These are phyloP conservation scores for Paramecium bursaria DNA, from an alignment of 73 alveolate species.

Conservation along the genomic window DNA sequence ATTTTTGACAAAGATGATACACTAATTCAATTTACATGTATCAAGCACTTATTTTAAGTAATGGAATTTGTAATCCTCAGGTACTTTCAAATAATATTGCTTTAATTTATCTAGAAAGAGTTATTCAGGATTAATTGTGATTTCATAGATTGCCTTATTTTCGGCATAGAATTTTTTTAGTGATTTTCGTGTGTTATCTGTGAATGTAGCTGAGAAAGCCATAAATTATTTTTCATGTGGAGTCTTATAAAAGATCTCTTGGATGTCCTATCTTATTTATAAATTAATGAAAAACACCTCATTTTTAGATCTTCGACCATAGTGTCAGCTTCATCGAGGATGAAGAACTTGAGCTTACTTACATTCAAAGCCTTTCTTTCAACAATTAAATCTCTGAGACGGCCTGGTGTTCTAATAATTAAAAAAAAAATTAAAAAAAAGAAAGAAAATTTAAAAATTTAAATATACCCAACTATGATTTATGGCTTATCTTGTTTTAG, in stretches of 20 bases:
- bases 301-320: conserved; percentile 63
- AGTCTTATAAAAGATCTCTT: conserved; percentile 96
- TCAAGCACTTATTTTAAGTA: conserved; percentile 72
- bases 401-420: conserved; percentile 99
- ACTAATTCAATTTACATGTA: conserved; percentile 55
- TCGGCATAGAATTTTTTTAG: conserved; percentile 92
- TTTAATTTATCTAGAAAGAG: conserved; percentile 98
- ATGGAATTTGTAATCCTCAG: conserved; percentile 93
- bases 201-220: conserved; percentile 99
- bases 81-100: conserved; percentile 97
- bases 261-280: conserved; percentile 99
- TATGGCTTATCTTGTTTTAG: conserved; percentile 79
- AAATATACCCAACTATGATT: conserved; percentile 61
- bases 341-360: conserved; percentile 53
- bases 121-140: conserved; percentile 69
- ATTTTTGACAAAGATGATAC: conserved; percentile 66
- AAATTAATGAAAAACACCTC: conserved; percentile 67
- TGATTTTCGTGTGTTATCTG: conserved; percentile 89
- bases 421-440: too few relatives aligned
- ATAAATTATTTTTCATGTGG: conserved; percentile 99
- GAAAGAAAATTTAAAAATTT: conserved; percentile 48
- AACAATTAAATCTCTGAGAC: conserved; percentile 94
- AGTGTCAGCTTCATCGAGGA: conserved; percentile 67
- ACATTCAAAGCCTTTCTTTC: conserved; percentile 86
- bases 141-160: conserved; percentile 56